Percentiles rank a stretch among this genome's conserved stretches.
These are phyloP conservation scores for Solanum hybrid DNA, from an alignment of 305 asterid species.

Conservation along the genomic window DNA sequence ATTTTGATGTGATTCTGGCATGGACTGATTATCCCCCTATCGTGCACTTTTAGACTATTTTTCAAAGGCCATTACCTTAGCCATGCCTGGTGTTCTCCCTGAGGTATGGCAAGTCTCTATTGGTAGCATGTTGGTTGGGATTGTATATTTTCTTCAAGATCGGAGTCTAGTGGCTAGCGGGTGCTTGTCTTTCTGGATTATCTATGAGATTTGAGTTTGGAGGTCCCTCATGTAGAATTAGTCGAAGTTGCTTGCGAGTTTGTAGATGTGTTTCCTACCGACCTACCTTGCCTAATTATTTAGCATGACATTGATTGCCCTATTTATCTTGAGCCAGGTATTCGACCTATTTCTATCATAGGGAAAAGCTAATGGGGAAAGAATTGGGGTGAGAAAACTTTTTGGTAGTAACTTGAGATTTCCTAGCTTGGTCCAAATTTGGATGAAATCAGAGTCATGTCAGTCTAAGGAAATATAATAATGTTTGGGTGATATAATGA, in stretches of 20 bases:
- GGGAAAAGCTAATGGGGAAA: too few relatives aligned
- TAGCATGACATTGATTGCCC: background rate
- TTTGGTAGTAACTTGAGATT: too few relatives aligned
- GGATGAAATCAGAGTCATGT: too few relatives aligned
- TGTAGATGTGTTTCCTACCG: background rate
- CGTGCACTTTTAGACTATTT: background rate
- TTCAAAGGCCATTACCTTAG: background rate
- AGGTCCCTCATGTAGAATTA: background rate
- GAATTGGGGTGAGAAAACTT: too few relatives aligned
- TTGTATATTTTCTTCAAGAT: background rate
- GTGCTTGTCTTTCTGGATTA: background rate
- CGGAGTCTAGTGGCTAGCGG: background rate
- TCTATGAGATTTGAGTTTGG: background rate
- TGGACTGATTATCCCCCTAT: background rate
- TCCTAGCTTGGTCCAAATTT: too few relatives aligned
- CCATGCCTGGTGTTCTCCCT: background rate
- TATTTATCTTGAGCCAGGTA: too few relatives aligned
- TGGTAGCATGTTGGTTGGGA: background rate
- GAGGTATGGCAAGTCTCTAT: background rate
- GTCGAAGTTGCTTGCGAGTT: background rate
- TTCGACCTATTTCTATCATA: background rate
- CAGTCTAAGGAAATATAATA: too few relatives aligned
- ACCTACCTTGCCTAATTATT: background rate
- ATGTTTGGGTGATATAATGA: too few relatives aligned
- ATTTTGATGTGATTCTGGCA: background rate